Percentiles rank a stretch among this genome's conserved stretches.
Evolutionary conservation across 164 flowering plant genomes (phyloP).

Genomic region (Tinospora cordifolia): DNA sequence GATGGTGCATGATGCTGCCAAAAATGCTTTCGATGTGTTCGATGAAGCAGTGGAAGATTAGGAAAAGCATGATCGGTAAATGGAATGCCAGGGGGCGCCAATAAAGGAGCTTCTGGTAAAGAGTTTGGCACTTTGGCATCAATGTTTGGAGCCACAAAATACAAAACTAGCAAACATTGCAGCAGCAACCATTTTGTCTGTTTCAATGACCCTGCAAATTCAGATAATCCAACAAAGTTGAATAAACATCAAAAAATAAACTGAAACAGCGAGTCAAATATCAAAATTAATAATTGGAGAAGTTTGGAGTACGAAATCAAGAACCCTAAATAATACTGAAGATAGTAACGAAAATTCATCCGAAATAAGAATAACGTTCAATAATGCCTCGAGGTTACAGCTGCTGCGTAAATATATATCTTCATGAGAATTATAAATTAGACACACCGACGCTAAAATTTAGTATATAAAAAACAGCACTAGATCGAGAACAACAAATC

Average conservation of each 20-base stretch:
- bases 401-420: too few relatives aligned
- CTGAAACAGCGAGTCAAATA: too few relatives aligned
- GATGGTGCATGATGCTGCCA: constrained; percentile 22
- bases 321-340: neutral
- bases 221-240: neutral
- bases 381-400: neutral
- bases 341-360: neutral
- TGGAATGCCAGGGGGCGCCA: constrained; percentile 22
- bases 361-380: neutral
- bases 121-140: constrained; percentile 23
- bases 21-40: constrained; percentile 23
- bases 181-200: constrained; percentile 21
- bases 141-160: constrained; percentile 19
- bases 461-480: neutral
- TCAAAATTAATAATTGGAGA: neutral
- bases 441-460: neutral
- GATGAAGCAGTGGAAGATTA: constrained; percentile 27
- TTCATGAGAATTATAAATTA: neutral
- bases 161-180: constrained; percentile 29
- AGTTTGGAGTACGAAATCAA: neutral
- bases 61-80: constrained; percentile 23
- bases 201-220: constrained; percentile 32
- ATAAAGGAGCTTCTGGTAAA: constrained; percentile 18
- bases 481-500: neutral
- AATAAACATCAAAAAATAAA: neutral